Evolutionary conservation across 2,329 filamentous ascomycete genomes (phyloP).

Genomic region (Grosmannia serpens): DNA sequence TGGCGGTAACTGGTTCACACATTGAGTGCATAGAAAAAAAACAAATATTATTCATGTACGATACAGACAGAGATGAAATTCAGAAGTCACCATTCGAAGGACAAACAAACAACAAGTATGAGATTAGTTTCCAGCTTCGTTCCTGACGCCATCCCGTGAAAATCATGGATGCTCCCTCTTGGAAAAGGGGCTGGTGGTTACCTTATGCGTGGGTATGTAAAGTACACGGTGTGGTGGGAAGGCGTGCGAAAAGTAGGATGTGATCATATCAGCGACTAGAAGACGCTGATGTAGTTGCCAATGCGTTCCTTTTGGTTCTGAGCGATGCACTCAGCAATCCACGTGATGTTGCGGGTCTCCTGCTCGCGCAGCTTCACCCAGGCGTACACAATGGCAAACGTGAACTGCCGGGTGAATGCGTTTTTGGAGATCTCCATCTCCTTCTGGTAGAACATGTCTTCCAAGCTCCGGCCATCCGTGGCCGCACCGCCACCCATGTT

Average conservation of each 20-base stretch:
- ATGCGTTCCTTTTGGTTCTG: constrained; percentile 99
- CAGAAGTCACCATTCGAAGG: not conserved
- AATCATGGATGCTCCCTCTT: not conserved
- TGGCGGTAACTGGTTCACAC: not conserved
- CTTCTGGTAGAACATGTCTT: constrained; percentile 98
- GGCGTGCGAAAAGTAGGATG: not conserved
- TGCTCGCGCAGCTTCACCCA: constrained; percentile 98
- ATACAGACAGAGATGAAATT: not conserved
- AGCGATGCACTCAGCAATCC: constrained; percentile 98
- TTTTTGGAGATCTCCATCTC: constrained; percentile 98
- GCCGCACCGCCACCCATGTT: constrained; percentile 77
- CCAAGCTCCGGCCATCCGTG: constrained; percentile 75
- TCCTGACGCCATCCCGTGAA: constrained; percentile 4
- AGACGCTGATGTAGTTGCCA: constrained; percentile 97
- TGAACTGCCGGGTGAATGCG: constrained; percentile 93
- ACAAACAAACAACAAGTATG: not conserved
- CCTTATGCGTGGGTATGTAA: constrained; percentile 1
- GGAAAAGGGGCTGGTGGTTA: not conserved
- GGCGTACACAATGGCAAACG: constrained; percentile 85
- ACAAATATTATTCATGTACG: not conserved
- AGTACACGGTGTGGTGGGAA: constrained; percentile 1
- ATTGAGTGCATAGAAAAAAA: not conserved
- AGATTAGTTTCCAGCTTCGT: not conserved
- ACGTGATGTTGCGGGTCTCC: constrained; percentile 99
- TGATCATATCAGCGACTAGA: constrained; percentile 34